Conservation (phyloP, 1,139 yeast genomes). For the Diutina scorzettiae region DNA sequence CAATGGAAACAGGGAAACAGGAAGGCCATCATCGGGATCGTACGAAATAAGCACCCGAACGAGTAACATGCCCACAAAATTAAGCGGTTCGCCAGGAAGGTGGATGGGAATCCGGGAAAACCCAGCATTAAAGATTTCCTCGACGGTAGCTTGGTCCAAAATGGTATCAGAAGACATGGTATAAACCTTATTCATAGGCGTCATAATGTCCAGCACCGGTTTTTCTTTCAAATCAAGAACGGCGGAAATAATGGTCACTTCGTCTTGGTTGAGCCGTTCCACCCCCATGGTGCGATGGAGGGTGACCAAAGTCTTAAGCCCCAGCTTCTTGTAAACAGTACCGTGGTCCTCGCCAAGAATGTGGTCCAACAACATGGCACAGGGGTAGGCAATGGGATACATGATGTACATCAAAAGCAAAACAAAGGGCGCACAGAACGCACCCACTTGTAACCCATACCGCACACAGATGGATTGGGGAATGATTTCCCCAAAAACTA, state of each 20-base stretch:
- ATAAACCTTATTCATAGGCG: constrained; percentile 84
- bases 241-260: constrained; percentile 89
- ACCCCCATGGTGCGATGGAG: constrained; percentile 93
- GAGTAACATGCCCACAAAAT: constrained; percentile 89
- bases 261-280: constrained; percentile 85
- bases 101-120: constrained; percentile 95
- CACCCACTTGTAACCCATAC: constrained; percentile 85
- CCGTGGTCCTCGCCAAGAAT: constrained; percentile 94
- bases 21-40: constrained; percentile 92
- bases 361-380: constrained; percentile 68
- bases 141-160: constrained; percentile 76
- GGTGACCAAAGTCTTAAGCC: constrained; percentile 85
- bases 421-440: constrained; percentile 85
- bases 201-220: constrained; percentile 79
- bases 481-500: constrained; percentile 90
- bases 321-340: constrained; percentile 84
- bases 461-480: constrained; percentile 92
- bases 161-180: constrained; percentile 80
- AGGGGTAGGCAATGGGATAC: constrained; percentile 92
- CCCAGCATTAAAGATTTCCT: constrained; percentile 86
- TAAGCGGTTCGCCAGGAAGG: constrained; percentile 77
- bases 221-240: constrained; percentile 91
- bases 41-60: constrained; percentile 88
- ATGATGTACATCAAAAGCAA: constrained; percentile 71
- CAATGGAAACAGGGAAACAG: constrained; percentile 86